Base-by-base conservation (phyloP, 2,329 filamentous ascomycete genomes). In the Diaporthe australafricana region DNA sequence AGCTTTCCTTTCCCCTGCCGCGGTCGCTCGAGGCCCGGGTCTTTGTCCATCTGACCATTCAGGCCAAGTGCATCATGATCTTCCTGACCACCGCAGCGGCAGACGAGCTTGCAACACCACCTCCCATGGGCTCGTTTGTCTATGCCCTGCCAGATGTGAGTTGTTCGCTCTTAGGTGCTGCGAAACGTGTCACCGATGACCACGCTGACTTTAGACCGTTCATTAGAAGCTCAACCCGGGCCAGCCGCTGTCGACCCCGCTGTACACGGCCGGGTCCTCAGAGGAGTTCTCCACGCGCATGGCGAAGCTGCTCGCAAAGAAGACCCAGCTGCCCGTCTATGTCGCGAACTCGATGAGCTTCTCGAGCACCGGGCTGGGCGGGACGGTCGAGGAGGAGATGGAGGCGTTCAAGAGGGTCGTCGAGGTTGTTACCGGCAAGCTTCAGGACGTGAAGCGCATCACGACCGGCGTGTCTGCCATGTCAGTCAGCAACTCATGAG, bases 341-440 rank as follows among this genome's bases (percentile, higher is more conserved):
- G 94, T 98, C 22, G 94, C 94, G 27, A 97, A 94, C 79, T 98
- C 95, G 42, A 90, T 97, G 77, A 94, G 92, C 75, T 90, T 98
- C 74, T 89, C 89, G 17, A 90, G 87, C 77, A 88, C 91, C 7
- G 93, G 92, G 2, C 89, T 95, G 77, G 94, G 94, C 12, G 93
- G 94, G 25, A 93, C 91, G 0, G 90, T 96, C 8, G 95, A 98
- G 79, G 96, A 98, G 85, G 96, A 98, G 84, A 95, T 98, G 91
- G 94, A 96, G 79, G 94, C 93, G 0, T 92, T 98, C 77, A 90
- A 89, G 77, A 88, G 88, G 75, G 90, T 97, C 50, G 90, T 95
- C 40, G 88, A 93, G 72, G 89, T 93, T 57, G 88, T 95, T 17
- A 84, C 91, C 79, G 83, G 84, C 53, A 86, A 89, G 76, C 81